Percentiles rank a stretch among this genome's conserved stretches.
Conservation (phyloP, 1,284 basidiomycete species). For the Irpex rosettiformis region DNA sequence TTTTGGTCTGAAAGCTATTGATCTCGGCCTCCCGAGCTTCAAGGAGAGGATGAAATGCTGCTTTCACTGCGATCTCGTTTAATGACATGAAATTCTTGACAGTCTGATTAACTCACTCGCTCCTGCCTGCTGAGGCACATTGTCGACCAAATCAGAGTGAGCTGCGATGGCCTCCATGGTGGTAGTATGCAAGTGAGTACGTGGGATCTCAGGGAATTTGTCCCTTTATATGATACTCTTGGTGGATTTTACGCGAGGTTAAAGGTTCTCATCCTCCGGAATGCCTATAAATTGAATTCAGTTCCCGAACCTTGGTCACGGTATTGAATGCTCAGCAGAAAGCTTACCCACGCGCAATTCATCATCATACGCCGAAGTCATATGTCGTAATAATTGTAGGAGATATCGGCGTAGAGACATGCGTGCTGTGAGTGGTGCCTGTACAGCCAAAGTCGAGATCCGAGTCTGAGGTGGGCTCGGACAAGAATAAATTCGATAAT, state of each 20-base stretch:
- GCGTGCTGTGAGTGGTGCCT: no score
- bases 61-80: conserved; percentile 14
- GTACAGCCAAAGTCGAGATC: no score
- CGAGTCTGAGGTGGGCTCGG: no score
- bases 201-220: not conserved
- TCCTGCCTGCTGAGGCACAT: not conserved
- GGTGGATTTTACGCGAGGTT: no score
- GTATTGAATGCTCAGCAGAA: not conserved
- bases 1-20: conserved; percentile 38
- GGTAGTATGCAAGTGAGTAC: not conserved
- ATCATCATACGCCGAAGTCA: not conserved
- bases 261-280: not conserved
- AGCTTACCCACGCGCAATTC: not conserved
- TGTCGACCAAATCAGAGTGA: not conserved
- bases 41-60: conserved; percentile 42
- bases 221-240: no score
- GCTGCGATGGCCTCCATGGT: not conserved
- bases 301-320: not conserved
- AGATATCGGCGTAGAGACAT: no score
- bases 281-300: not conserved
- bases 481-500: no score
- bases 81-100: not conserved
- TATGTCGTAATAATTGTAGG: no score
- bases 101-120: not conserved
- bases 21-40: conserved; percentile 39